Conservation (phyloP, 257 asterid species). For the Solanum acaule region DNA sequence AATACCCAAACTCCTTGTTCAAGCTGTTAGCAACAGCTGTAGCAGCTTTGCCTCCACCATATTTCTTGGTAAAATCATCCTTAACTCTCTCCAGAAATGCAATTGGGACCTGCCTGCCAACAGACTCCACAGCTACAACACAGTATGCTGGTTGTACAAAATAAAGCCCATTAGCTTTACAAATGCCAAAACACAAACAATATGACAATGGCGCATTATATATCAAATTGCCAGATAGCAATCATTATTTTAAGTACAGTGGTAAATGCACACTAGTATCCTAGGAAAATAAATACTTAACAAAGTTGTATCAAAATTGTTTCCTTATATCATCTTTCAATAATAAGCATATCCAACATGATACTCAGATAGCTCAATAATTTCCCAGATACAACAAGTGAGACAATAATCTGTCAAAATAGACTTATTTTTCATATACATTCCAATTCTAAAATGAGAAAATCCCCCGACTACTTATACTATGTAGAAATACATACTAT, state of each 20-base stretch:
- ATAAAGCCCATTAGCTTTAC: background rate
- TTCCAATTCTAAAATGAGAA: background rate
- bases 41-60: constrained; percentile 94
- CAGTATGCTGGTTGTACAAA: constrained; percentile 55
- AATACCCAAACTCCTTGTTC: constrained; percentile 82
- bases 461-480: background rate
- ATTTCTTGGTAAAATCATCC: constrained; percentile 83
- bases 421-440: background rate
- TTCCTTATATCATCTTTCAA: background rate
- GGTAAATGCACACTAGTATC: background rate
- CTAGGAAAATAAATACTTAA: background rate
- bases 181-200: background rate
- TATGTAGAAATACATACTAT: background rate
- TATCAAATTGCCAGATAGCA: background rate
- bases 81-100: constrained; percentile 79
- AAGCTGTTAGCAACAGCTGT: constrained; percentile 84
- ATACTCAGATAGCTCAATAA: background rate
- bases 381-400: background rate
- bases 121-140: constrained; percentile 90
- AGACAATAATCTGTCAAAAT: background rate
- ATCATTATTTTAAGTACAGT: background rate
- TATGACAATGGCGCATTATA: background rate
- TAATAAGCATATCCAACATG: background rate
- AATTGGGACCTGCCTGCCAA: constrained; percentile 81
- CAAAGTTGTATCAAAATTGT: background rate